Conservation (phyloP, 1,139 yeast genomes). For the Candida smagusa region DNA sequence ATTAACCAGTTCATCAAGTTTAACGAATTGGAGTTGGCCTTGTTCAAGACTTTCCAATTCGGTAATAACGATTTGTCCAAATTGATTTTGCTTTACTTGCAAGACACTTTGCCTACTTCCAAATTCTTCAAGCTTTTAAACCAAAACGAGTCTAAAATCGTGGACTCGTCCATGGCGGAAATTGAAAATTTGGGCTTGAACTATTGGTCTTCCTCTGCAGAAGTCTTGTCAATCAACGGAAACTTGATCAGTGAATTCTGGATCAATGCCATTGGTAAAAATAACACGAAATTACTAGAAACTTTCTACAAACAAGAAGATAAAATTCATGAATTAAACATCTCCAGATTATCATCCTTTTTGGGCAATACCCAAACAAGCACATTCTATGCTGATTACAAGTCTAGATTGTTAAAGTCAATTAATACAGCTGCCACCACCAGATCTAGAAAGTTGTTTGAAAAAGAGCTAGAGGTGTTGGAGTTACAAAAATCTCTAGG, state of each 20-base stretch:
- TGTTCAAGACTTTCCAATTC: slow-evolving; percentile 65
- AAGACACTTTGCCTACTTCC: slow-evolving; percentile 32
- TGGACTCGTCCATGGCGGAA: slow-evolving; percentile 16
- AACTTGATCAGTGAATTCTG: slow-evolving; percentile 44
- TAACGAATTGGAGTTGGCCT: slow-evolving; percentile 71
- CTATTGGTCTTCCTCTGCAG: slow-evolving; percentile 7
- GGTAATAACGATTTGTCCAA: slow-evolving; percentile 64
- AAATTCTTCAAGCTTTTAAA: slow-evolving; percentile 41
- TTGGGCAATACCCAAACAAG: slow-evolving; percentile 11
- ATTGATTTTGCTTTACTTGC: slow-evolving; percentile 55
- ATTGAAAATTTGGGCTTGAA: slow-evolving; percentile 10
- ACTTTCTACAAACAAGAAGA: slow-evolving; percentile 35
- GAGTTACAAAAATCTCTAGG: slow-evolving; percentile 53
- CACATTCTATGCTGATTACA: slow-evolving; percentile 25
- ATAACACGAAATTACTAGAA: slow-evolving; percentile 23
- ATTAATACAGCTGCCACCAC: slow-evolving; percentile 21
- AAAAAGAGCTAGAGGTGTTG: slow-evolving; percentile 50
- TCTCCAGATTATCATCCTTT: slow-evolving; percentile 17
- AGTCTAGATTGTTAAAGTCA: slow-evolving; percentile 22
- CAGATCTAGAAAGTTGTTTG: slow-evolving; percentile 29
- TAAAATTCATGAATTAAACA: slow-evolving; percentile 22
- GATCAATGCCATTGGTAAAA: slow-evolving; percentile 30
- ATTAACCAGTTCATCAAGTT: slow-evolving; percentile 63
- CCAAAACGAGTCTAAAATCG: slow-evolving; percentile 33
- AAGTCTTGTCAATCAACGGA: slow-evolving; percentile 30